Base-by-base conservation (phyloP, 352 stramenopile genomes). In the Phytophthora pluvialis region DNA sequence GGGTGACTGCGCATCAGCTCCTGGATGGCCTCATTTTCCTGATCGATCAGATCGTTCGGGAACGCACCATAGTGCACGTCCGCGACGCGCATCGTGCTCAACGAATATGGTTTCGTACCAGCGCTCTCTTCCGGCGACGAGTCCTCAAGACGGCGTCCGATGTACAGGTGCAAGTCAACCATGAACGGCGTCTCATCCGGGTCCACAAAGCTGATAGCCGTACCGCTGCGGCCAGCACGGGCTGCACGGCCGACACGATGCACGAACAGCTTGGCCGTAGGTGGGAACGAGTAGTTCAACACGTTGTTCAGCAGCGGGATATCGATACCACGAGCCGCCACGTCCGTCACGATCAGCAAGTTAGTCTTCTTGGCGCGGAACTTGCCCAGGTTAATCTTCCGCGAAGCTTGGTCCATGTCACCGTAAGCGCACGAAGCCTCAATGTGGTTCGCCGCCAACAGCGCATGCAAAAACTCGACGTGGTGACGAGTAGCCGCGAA, bases 171-270 rank as follows among this genome's bases (percentile, higher is more conserved):
- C 33, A 99, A 64, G 73, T 99, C 98, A 21, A 99, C 90, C 93
- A 99, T 98, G 78, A 99, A 99, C 11, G 98, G 95, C 47, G 98
- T 77, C 72, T 99, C 98, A 60, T 99, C 97, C 16, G 96, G 96
- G 63, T 99, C 97, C 12, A 99, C 95, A 65, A 99, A 89, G 72
- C 82, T 98, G 74, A 98, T 99, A 29, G 97, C 98, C 42, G 92
- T 97, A 67, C 97, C 97, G 59, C 88, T 97, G 33, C 96, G 85
- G 18, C 97, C 96, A n/a, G 98, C 96, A 78, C 97, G 86, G 4
- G 97, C 97, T 29, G 97, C 97, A 68, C 97, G 95, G 69, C 97
- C 97, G 44, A 97, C 94, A 48, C 97, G 88, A 93, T 99, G 97
- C 28, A 99, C 90, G 66, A 97, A 98, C 21, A 98, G 81, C 82